Percentiles rank a stretch among this genome's conserved stretches.
phyloP scores from a whole-genome alignment of 495 filamentous ascomycete genomes.

The Schizothecium vesticola region DNA sequence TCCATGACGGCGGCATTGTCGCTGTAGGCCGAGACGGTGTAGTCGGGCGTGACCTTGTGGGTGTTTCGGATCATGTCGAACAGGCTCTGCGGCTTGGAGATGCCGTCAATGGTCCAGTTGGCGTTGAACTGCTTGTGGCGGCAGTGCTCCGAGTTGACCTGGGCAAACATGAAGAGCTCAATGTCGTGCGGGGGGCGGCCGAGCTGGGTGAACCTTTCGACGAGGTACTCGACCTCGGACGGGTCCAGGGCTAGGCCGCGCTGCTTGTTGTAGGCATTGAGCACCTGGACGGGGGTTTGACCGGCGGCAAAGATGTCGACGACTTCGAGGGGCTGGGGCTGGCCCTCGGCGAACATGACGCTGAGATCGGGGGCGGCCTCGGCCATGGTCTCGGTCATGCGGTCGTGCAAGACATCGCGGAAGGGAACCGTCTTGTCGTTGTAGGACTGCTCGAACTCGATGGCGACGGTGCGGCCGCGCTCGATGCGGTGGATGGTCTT shows the following conservation, averaged over 20 bases:
- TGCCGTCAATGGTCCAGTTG: slow-evolving; percentile 92
- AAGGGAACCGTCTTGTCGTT: slow-evolving; percentile 51
- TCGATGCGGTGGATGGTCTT: slow-evolving; percentile 76
- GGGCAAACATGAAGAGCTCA: slow-evolving; percentile 98
- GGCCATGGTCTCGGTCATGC: slow-evolving; percentile 84
- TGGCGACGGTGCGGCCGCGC: slow-evolving; percentile 66
- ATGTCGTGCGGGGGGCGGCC: slow-evolving; percentile 79
- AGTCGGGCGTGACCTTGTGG: slow-evolving; percentile 67
- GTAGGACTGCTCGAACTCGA: slow-evolving; percentile 53
- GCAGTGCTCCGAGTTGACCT: slow-evolving; percentile 84
- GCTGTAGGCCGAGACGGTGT: slow-evolving; percentile 89
- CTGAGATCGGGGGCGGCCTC: slow-evolving; percentile 59
- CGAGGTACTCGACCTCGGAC: slow-evolving; percentile 89
- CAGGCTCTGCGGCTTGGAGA: slow-evolving; percentile 67
- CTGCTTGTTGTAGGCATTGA: slow-evolving; percentile 75
- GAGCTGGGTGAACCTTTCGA: slow-evolving; percentile 71
- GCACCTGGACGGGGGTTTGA: slow-evolving; percentile 58
- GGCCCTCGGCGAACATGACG: slow-evolving; percentile 72
- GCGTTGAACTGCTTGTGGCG: slow-evolving; percentile 88
- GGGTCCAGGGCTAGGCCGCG: slow-evolving; percentile 82
- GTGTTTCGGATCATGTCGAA: slow-evolving; percentile 97
- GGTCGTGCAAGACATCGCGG: slow-evolving; percentile 73
- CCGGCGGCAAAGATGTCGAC: slow-evolving; percentile 62
- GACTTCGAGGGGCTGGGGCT: slow-evolving; percentile 62
- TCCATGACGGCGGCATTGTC: slow-evolving; percentile 94